These are phyloP conservation scores for Leccinum subatratum DNA, from an alignment of 1,284 basidiomycete species.

Conservation along the genomic window DNA sequence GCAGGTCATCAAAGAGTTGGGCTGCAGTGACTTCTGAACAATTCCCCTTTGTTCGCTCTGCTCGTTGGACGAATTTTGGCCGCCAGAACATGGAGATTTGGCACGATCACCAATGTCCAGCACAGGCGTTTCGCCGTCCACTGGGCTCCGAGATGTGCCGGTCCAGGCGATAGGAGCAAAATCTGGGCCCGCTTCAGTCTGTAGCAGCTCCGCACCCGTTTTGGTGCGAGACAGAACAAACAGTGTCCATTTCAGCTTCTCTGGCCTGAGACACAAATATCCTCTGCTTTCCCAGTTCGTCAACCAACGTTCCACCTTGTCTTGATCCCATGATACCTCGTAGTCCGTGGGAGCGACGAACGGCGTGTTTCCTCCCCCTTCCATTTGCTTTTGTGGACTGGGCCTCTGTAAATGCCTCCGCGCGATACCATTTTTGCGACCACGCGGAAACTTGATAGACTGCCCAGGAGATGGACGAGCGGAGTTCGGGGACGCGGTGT, in stretches of 20 bases:
- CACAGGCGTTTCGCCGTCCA: conserved; percentile 27
- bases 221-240: conserved; percentile 70
- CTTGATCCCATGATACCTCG: conserved; percentile 69
- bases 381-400: conserved; percentile 47
- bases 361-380: conserved; percentile 43
- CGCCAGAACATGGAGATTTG: conserved; percentile 18
- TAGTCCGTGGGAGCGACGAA: conserved; percentile 74
- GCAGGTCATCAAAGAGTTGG: conserved; percentile 31
- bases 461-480: conserved; percentile 68
- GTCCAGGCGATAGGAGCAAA: conserved; percentile 20
- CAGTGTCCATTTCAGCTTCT: conserved; percentile 92
- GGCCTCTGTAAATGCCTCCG: conserved; percentile 59
- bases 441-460: conserved; percentile 67
- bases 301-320: conserved; percentile 66
- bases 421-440: conserved; percentile 61
- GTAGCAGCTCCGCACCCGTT: conserved; percentile 39
- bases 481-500: conserved; percentile 46
- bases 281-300: conserved; percentile 75
- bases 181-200: conserved; percentile 24
- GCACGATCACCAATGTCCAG: conserved; percentile 18
- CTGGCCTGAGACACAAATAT: conserved; percentile 75
- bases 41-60: conserved; percentile 15
- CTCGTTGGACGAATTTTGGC: conserved; percentile 16
- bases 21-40: conserved; percentile 26
- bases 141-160: conserved; percentile 21